Base-by-base conservation (phyloP, 2,329 filamentous ascomycete species). In the Acrodontium crateriforme region DNA sequence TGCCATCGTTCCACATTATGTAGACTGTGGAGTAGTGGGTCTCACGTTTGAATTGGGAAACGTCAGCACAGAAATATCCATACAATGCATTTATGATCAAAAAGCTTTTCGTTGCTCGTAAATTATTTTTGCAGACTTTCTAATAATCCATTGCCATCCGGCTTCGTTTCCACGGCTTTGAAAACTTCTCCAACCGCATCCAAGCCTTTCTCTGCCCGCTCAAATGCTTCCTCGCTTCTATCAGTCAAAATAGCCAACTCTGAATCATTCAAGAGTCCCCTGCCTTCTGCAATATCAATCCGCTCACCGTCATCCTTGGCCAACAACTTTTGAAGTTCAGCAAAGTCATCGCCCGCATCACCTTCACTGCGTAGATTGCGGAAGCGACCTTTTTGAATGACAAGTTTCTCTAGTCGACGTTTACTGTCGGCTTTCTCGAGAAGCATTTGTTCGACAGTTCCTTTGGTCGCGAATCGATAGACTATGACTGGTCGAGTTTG, bases 331-430 rank as follows among this genome's bases (percentile, higher is more conserved):
- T 61, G 59, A 40, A 67, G 34, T 36, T 66, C 62, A 16, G 61
- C 55, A 29, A 65, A 49, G 28, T 63, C 60, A 13, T 57, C 60
- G 10, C 57, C 47, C 6, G 34, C 41, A 10, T 40, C 65, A 28
- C 74, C 67, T 1, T 80, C 54, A 11, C 54, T 53, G 32, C 50
- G 5, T 36, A 47, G 59, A 22, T 61, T 40, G 58, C 33, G 72
- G 54, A 91, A 87, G 4, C 79, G 75, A 2, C 87, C 87, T 52
- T 95, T 95, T 36, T 87, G 80, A 46, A 98, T 98, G 5, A 98
- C 83, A 0, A 98, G 64, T 49, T 94, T 92, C 52, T 98, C 89
- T 0, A 98, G 66, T 2, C 85, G 70, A 0, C 89, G 76, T 55
- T 98, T 98, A 1, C 80, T 82, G 44, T 94, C 84, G 0, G 89